Evolutionary conservation across 176 grass and related monocot genomes (phyloP).

Genomic region (Carex littledalei): DNA sequence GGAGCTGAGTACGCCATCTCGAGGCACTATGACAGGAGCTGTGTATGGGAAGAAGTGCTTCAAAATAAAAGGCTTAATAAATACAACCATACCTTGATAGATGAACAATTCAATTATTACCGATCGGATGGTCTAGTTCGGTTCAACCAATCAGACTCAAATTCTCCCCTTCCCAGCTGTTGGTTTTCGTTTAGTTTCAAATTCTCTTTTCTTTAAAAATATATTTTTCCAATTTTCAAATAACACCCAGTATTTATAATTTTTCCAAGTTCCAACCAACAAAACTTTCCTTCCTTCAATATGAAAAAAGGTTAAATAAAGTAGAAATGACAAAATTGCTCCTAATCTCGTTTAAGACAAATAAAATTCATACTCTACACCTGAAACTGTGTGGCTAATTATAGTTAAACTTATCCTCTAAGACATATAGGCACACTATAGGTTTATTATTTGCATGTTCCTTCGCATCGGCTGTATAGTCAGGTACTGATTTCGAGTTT

Average conservation of each 20-base stretch:
- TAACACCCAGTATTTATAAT: background rate
- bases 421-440: background rate
- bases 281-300: background rate
- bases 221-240: conserved; percentile 8
- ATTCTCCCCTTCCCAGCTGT: conserved; percentile 71
- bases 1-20: conserved; percentile 86
- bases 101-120: conserved; percentile 81
- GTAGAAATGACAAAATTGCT: background rate
- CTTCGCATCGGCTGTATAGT: background rate
- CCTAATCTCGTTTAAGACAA: background rate
- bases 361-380: background rate
- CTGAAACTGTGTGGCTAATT: background rate
- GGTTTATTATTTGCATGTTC: background rate
- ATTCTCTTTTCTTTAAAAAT: background rate
- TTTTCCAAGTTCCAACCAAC: background rate
- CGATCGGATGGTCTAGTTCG: conserved; percentile 76
- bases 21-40: conserved; percentile 76
- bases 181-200: conserved; percentile 28
- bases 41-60: conserved; percentile 86
- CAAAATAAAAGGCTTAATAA: conserved; percentile 94
- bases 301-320: background rate
- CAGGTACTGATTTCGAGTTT: background rate
- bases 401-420: background rate
- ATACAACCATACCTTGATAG: conserved; percentile 78
- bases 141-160: conserved; percentile 55